phyloP scores from a whole-genome alignment of 441 rosid genomes.

The Adansonia grandidieri region DNA sequence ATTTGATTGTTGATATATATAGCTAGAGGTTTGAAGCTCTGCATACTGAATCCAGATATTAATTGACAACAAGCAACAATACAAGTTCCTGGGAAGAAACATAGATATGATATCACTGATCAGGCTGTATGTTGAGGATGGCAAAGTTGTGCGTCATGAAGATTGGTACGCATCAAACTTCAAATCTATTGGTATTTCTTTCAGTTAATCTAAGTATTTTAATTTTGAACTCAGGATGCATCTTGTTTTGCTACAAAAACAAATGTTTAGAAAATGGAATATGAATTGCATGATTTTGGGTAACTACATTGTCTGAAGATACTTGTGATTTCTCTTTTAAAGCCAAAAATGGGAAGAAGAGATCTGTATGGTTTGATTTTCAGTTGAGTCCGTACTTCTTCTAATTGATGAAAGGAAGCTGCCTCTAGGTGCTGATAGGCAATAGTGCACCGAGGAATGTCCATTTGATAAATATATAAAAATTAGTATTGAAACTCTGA shows the following conservation, averaged over 20 bases:
- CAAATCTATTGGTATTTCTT: slow-evolving; percentile 18
- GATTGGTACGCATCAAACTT: slow-evolving; percentile 61
- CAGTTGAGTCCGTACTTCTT: background rate
- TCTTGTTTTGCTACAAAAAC: background rate
- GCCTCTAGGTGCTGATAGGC: background rate
- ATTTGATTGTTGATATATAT: background rate
- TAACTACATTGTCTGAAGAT: background rate
- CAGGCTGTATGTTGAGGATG: slow-evolving; percentile 62
- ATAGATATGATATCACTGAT: slow-evolving; percentile 80
- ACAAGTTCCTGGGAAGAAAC: slow-evolving; percentile 67
- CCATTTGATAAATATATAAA: background rate
- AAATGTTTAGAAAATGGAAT: background rate
- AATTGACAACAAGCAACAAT: slow-evolving; percentile 81
- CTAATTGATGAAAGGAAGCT: background rate
- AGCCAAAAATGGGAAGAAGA: background rate
- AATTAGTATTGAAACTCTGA: background rate
- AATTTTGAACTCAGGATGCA: background rate
- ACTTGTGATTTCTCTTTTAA: background rate
- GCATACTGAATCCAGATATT: slow-evolving; percentile 48
- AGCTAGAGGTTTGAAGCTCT: background rate
- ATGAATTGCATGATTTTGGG: background rate
- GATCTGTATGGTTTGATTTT: background rate
- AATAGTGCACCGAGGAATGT: background rate
- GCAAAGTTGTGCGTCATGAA: slow-evolving; percentile 80
- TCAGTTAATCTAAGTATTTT: background rate